Percentiles rank a stretch among this genome's conserved stretches.
Evolutionary conservation across 139 green algal genomes (phyloP).

Genomic region (Eudorina sp.): DNA sequence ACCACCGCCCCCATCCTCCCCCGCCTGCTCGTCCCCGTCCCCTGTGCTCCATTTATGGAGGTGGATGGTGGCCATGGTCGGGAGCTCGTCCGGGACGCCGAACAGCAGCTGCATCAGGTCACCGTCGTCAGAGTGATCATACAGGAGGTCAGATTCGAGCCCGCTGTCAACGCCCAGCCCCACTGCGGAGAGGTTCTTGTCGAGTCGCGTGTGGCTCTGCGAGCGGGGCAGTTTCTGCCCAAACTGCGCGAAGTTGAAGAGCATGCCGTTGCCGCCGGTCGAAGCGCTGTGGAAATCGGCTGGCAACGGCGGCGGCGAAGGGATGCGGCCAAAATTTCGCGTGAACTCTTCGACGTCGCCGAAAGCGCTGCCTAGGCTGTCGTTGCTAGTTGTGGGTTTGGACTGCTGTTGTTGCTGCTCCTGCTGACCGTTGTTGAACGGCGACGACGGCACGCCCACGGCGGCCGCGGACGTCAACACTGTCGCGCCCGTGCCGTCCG

Average conservation of each 20-base stretch:
- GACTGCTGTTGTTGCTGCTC: background rate
- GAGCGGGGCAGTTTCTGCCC: slow-evolving; percentile 53
- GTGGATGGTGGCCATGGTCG: slow-evolving; percentile 69
- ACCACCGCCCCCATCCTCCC: background rate
- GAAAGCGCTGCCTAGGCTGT: slow-evolving; percentile 38
- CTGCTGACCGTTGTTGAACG: too few relatives aligned
- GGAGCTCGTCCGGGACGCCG: slow-evolving; percentile 65
- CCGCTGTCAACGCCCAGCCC: slow-evolving; percentile 9
- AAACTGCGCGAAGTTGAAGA: slow-evolving; percentile 74
- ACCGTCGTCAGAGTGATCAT: slow-evolving; percentile 60
- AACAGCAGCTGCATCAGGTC: slow-evolving; percentile 74
- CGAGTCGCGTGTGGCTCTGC: slow-evolving; percentile 24
- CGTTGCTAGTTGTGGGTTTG: background rate
- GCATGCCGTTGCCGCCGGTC: slow-evolving; percentile 14
- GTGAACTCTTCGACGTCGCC: slow-evolving; percentile 49
- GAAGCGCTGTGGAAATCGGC: slow-evolving; percentile 51
- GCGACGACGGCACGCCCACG: too few relatives aligned
- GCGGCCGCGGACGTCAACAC: too few relatives aligned
- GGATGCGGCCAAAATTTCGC: slow-evolving; percentile 42
- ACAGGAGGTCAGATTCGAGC: slow-evolving; percentile 46
- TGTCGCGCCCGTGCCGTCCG: too few relatives aligned
- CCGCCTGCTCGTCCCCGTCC: slow-evolving; percentile 6
- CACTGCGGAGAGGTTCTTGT: slow-evolving; percentile 8
- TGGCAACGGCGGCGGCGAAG: slow-evolving; percentile 61
- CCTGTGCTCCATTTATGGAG: slow-evolving; percentile 57